Percentiles rank a stretch among this genome's conserved stretches.
Evolutionary conservation across 345 rosid genomes (phyloP).

Genomic region (Arabidopsis suecica): DNA sequence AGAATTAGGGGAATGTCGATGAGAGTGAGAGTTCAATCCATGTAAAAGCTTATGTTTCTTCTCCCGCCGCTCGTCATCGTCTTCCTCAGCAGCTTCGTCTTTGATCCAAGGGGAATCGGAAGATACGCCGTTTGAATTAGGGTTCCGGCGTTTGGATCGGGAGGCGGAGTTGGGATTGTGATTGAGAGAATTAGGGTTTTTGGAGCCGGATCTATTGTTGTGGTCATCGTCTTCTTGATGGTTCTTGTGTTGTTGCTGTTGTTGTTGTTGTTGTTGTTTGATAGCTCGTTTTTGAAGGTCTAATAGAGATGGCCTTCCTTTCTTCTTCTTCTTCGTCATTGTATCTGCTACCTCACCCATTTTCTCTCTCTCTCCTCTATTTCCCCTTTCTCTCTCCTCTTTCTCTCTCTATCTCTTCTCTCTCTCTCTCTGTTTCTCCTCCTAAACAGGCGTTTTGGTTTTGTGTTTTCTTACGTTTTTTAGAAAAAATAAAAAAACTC

Average conservation of each 20-base stretch:
- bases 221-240: slow-evolving; percentile 9
- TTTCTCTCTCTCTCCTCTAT: slow-evolving; percentile 7
- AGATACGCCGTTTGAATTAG: slow-evolving; percentile 47
- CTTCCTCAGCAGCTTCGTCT: slow-evolving; percentile 46
- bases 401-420: slow-evolving; percentile 11
- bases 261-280: slow-evolving; percentile 73
- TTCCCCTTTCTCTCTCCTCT: neutral
- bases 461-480: neutral
- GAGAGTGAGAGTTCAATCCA: slow-evolving; percentile 61
- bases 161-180: slow-evolving; percentile 42
- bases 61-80: slow-evolving; percentile 74
- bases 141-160: slow-evolving; percentile 66
- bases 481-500: neutral
- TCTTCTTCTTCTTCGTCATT: slow-evolving; percentile 88
- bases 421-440: neutral
- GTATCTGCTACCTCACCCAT: slow-evolving; percentile 62
- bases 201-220: slow-evolving; percentile 46
- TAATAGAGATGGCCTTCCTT: slow-evolving; percentile 94
- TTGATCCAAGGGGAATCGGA: slow-evolving; percentile 42
- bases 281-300: slow-evolving; percentile 94
- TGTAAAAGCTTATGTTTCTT: slow-evolving; percentile 77
- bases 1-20: slow-evolving; percentile 49
- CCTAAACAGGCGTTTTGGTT: neutral
- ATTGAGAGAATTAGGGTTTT: slow-evolving; percentile 65
- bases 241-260: neutral